phyloP scores from a whole-genome alignment of 805 yeast species.

The Pichia thaimueangensis region DNA sequence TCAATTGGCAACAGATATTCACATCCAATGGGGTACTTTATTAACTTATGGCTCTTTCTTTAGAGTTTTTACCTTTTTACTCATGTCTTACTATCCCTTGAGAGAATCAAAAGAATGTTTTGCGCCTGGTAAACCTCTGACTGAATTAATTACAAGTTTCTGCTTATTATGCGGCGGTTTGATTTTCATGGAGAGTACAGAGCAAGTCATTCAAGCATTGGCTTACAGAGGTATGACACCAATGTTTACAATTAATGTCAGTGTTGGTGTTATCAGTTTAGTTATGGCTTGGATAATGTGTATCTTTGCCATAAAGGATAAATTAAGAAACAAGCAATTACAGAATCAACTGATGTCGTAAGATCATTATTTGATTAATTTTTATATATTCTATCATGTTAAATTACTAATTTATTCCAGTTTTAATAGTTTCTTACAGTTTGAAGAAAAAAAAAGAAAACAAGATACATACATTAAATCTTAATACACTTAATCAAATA shows the following conservation, averaged over 20 bases:
- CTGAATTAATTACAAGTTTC: constrained; percentile 77
- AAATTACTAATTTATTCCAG: too few species aligned
- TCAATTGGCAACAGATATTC: constrained; percentile 67
- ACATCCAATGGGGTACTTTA: constrained; percentile 88
- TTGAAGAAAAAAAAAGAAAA: too few species aligned
- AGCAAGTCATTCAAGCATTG: constrained; percentile 74
- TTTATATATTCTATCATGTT: too few species aligned
- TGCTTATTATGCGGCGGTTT: constrained; percentile 82
- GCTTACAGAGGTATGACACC: constrained; percentile 76
- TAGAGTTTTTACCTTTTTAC: constrained; percentile 56
- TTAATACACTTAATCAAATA: too few species aligned
- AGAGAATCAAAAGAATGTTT: constrained; percentile 21
- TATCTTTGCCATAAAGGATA: constrained; percentile 56
- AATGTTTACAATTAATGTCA: constrained; percentile 87
- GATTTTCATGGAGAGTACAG: constrained; percentile 87
- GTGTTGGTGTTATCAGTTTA: constrained; percentile 71
- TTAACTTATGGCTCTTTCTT: constrained; percentile 77
- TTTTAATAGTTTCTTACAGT: too few species aligned
- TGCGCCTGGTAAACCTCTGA: constrained; percentile 67
- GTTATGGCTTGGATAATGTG: constrained; percentile 86
- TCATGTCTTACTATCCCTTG: constrained; percentile 43
- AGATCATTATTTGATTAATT: too few species aligned
- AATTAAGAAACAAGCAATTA: constrained; percentile 29
- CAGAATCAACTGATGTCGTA: too few species aligned
- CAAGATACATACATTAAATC: too few species aligned